Conservation (phyloP, 129 eudicot genomes). For the Escallonia rubra region DNA sequence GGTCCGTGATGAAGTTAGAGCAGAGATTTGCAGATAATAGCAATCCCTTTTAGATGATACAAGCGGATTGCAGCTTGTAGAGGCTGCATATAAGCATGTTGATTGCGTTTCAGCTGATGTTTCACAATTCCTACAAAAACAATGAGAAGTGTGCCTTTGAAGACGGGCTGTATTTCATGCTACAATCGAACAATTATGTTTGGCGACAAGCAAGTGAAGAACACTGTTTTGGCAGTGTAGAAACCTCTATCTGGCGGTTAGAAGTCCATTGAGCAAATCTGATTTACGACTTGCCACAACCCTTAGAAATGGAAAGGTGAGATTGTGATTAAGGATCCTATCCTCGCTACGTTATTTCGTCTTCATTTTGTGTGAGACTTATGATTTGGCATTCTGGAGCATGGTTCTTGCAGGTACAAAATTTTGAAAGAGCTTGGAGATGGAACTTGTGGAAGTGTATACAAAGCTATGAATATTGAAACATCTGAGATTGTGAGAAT, state of each 20-base stretch:
- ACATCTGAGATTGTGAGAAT: conserved; percentile 74
- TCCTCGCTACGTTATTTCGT: background rate
- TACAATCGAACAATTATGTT: conserved; percentile 31
- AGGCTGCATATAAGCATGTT: conserved; percentile 93
- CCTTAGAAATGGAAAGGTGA: conserved; percentile 68
- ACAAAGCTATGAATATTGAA: conserved; percentile 70
- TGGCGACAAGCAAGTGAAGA: conserved; percentile 41
- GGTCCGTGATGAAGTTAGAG: conserved; percentile 14
- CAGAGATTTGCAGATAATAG: conserved; percentile 20
- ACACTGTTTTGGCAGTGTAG: conserved; percentile 66
- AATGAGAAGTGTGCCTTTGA: conserved; percentile 46
- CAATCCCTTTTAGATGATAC: conserved; percentile 56
- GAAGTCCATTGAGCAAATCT: conserved; percentile 58
- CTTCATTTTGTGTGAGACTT: conserved; percentile 6
- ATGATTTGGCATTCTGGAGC: conserved; percentile 11
- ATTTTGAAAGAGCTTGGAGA: conserved; percentile 88
- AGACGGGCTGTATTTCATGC: conserved; percentile 37
- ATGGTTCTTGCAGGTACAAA: conserved; percentile 53
- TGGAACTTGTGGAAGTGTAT: conserved; percentile 96
- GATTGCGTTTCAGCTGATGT: conserved; percentile 43
- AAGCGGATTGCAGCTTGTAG: conserved; percentile 79
- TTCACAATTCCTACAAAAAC: conserved; percentile 29
- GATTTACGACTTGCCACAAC: conserved; percentile 19
- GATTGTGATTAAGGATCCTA: conserved; percentile 1
- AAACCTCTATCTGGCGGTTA: conserved; percentile 60